Evolutionary conservation across 202 grass and related monocot genomes (phyloP), one percentile per base, ranked within the genome.

Genomic region (Eragrostis tef): DNA sequence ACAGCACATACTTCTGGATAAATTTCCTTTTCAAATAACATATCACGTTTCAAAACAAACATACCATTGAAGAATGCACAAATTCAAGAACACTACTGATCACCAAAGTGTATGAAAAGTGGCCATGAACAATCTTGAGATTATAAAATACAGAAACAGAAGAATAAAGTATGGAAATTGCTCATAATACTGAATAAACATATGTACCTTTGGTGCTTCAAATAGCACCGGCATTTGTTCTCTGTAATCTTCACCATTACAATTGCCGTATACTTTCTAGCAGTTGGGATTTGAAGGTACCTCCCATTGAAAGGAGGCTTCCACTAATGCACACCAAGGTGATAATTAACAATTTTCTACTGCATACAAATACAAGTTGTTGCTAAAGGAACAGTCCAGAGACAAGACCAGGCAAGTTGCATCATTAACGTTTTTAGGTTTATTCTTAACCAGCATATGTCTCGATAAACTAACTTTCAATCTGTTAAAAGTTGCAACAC

Each of bases 341-440:
- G 66, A 61, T 41, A 43, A 52, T 49, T 48, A 21, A 49, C 12
- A 10, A 48, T 49, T 51, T 66, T 48, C 21, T 39, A 50, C 65
- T 74, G 20, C 53, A 6, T 9, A 14, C 3, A 26, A 17, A 85
- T 21, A 52, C 65, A 79, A 54, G 47, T 65, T 19, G 60, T 21
- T 44, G 15, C 44, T 54, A 83, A 1, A 81, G 47, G 71, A 75
- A 83, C 67, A 78, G 69, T 45, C 44, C 50, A 59, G 19, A 14
- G 51, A 84, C 75, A 58, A 67, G 67, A 66, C 9, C 25, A 70
- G n/a, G 54, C 74, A 85, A 79, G 61, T 84, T 79, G 50, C 49
- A 74, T 20, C 64, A 73, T 46, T 74, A 52, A 16, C 25, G 5
- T 29, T 31, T 68, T 58, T 31, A 74, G 74, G 19, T 42, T 44